A percentile compares a stretch with the other conserved stretches of the same genome.
phyloP scores from a whole-genome alignment of 768 basidiomycete genomes.

The Dendrothele bispora region DNA sequence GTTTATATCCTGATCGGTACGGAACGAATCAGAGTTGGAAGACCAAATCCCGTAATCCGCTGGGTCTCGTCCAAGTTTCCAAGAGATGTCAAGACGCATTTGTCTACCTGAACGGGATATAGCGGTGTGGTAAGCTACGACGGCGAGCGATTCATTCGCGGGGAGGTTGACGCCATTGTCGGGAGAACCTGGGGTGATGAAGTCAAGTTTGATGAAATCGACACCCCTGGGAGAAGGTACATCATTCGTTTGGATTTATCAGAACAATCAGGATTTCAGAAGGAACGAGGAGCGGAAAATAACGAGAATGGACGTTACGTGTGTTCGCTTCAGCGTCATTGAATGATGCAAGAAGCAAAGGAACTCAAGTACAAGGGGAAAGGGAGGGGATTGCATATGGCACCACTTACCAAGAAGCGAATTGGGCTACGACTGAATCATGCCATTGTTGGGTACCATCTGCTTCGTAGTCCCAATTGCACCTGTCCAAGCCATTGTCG shows the following conservation, averaged over 20 bases:
- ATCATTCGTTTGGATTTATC: no score
- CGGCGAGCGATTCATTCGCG: conserved; percentile 1
- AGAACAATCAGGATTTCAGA: no score
- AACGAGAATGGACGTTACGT: no score
- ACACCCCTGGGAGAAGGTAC: conserved; percentile 7
- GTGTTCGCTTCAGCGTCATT: no score
- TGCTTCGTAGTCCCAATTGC: conserved; percentile 6
- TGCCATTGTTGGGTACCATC: conserved; percentile 12
- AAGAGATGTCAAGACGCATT: conserved; percentile 14
- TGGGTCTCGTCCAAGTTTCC: conserved; percentile 9
- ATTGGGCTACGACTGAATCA: conserved; percentile 10
- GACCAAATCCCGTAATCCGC: conserved; percentile 8
- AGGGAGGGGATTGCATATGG: not conserved
- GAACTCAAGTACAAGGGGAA: no score
- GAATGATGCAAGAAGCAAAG: no score
- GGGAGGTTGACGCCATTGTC: conserved; percentile 9
- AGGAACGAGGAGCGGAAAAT: no score
- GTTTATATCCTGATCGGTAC: conserved; percentile 13
- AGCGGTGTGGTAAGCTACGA: conserved; percentile 8
- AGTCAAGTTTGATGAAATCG: conserved; percentile 13
- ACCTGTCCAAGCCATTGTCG: conserved; percentile 7
- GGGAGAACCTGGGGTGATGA: conserved; percentile 11
- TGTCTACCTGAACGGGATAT: conserved; percentile 6
- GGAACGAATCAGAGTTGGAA: conserved; percentile 8
- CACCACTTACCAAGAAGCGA: conserved; percentile 7